These are phyloP conservation scores for Tricholoma hemisulphureum DNA, from an alignment of 768 basidiomycete species.

Conservation along the genomic window DNA sequence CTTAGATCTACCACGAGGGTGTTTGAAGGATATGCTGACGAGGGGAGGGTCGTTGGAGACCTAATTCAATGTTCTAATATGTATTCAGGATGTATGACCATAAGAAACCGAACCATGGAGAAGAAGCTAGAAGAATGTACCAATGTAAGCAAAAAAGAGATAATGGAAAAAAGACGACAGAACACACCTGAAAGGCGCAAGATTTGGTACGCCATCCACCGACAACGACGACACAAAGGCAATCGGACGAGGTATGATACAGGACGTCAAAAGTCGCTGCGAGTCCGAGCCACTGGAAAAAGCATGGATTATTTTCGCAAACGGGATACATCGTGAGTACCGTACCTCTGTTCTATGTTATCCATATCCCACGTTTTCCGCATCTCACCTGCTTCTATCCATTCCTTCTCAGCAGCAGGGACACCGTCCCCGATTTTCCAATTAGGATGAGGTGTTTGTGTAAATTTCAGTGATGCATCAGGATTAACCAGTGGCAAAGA, in stretches of 20 bases:
- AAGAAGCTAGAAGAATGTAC: conserved; percentile 46
- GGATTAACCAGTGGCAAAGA: too few species aligned
- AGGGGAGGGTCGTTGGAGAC: conserved; percentile 65
- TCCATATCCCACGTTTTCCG: conserved; percentile 44
- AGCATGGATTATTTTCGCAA: background rate
- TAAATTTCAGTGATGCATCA: too few species aligned
- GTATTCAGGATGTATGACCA: conserved; percentile 18
- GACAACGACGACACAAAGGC: conserved; percentile 64
- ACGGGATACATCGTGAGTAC: conserved; percentile 1
- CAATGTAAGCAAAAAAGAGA: too few species aligned
- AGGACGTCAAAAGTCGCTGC: conserved; percentile 55
- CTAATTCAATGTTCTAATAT: conserved; percentile 27
- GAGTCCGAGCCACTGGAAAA: conserved; percentile 27
- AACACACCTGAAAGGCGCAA: conserved; percentile 64
- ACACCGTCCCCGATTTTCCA: conserved; percentile 46
- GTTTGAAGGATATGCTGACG: conserved; percentile 58
- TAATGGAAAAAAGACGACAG: background rate
- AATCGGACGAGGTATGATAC: conserved; percentile 64
- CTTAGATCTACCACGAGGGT: conserved; percentile 44
- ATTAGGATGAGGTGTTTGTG: conserved; percentile 38
- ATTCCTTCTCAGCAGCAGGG: too few species aligned
- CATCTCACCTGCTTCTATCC: conserved; percentile 32
- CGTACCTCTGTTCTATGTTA: conserved; percentile 29
- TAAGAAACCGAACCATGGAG: conserved; percentile 46
- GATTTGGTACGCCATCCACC: conserved; percentile 50